Percentiles rank a stretch among this genome's conserved stretches.
These are phyloP conservation scores for Nissolia schottii DNA, from an alignment of 306 rosid genomes.

Conservation along the genomic window DNA sequence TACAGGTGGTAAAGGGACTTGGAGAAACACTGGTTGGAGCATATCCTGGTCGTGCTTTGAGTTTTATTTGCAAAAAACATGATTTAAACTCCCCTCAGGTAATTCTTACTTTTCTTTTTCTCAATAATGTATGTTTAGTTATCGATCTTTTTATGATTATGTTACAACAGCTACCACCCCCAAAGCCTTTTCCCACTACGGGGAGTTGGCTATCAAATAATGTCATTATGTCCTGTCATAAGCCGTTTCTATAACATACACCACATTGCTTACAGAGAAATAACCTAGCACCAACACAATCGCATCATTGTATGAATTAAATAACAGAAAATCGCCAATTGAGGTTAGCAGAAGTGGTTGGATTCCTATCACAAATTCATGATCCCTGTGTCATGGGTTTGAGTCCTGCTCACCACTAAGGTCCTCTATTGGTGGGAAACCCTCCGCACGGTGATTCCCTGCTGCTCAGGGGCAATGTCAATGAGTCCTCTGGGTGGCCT, in stretches of 20 bases:
- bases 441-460: too few species aligned
- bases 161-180: neutral
- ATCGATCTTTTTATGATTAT: conserved; percentile 6
- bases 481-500: too few species aligned
- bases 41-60: conserved; percentile 97
- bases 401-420: too few species aligned
- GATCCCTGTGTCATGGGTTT: too few species aligned
- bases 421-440: too few species aligned
- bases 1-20: conserved; percentile 92
- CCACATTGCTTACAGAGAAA: neutral
- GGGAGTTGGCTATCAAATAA: neutral
- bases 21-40: conserved; percentile 99
- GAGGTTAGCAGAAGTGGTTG: too few species aligned
- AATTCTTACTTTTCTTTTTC: conserved; percentile 26
- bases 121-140: neutral
- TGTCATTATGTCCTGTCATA: neutral
- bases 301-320: neutral
- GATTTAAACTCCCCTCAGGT: conserved; percentile 85
- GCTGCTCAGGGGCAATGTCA: too few species aligned
- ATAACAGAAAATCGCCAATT: neutral
- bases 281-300: neutral
- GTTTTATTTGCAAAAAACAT: conserved; percentile 81
- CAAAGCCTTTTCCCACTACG: neutral
- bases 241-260: neutral
- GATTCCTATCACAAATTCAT: too few species aligned